These are phyloP conservation scores for Bryoerythrophyllum caledonicum DNA, from an alignment of 225 moss, liverwort and hornwort genomes.

Conservation along the genomic window DNA sequence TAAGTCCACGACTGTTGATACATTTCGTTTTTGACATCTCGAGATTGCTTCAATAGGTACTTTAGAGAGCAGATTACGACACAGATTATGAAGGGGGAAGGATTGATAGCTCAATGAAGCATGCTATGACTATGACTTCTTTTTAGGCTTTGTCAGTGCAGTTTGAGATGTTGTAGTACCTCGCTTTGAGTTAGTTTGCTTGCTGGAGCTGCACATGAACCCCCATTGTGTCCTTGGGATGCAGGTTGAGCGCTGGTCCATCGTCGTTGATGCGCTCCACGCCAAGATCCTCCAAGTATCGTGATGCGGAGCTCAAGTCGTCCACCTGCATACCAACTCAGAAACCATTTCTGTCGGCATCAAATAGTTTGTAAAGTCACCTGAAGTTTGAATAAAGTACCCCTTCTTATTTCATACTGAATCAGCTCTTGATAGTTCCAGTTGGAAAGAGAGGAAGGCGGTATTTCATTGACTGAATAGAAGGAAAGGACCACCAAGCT, in stretches of 20 bases:
- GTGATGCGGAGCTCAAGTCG: conserved; percentile 45
- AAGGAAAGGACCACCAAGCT: too few relatives aligned
- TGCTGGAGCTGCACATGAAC: conserved; percentile 55
- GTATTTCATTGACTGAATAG: too few relatives aligned
- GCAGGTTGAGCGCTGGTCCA: conserved; percentile 40
- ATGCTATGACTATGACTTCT: not conserved
- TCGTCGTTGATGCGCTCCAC: conserved; percentile 43
- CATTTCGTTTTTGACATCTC: not conserved
- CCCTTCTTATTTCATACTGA: too few relatives aligned
- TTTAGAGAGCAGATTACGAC: not conserved
- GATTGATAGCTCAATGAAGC: not conserved
- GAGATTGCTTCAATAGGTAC: not conserved
- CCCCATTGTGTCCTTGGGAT: conserved; percentile 54
- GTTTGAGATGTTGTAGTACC: conserved; percentile 4
- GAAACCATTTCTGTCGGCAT: not conserved
- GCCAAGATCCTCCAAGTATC: conserved; percentile 51
- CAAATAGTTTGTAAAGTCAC: not conserved
- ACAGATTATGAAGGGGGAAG: not conserved
- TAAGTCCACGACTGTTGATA: not conserved
- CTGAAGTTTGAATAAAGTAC: too few relatives aligned
- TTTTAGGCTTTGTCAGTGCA: not conserved
- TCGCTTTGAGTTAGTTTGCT: conserved; percentile 33
- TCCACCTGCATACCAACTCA: conserved; percentile 35
- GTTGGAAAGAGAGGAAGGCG: too few relatives aligned
- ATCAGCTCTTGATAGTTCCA: too few relatives aligned